phyloP scores from a whole-genome alignment of 345 rosid genomes.

The Brassica cretica region DNA sequence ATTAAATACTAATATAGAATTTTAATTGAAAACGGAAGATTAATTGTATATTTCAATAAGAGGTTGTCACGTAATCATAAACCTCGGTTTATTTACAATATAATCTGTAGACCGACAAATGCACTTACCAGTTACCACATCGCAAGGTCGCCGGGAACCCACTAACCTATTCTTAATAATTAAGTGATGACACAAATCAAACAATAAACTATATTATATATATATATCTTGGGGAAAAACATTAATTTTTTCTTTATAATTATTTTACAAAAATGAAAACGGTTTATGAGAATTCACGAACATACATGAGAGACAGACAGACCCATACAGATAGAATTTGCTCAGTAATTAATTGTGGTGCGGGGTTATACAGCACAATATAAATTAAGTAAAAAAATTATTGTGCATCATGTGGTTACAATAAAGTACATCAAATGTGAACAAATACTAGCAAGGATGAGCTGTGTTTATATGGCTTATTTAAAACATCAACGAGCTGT shows the following conservation, averaged over 20 bases:
- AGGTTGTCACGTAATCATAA: background rate
- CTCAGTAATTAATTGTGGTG: background rate
- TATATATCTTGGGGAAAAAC: background rate
- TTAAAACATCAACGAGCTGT: constrained; percentile 25
- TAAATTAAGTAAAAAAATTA: constrained; percentile 2
- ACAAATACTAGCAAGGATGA: constrained; percentile 16
- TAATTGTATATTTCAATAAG: background rate
- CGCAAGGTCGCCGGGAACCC: background rate
- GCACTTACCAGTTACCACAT: background rate
- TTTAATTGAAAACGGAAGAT: too few species aligned
- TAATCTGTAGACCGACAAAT: background rate
- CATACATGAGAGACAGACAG: background rate
- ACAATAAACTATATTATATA: background rate
- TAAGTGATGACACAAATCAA: background rate
- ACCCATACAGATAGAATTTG: background rate
- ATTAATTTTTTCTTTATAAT: background rate
- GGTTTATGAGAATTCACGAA: background rate
- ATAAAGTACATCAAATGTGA: constrained; percentile 5
- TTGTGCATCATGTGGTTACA: background rate
- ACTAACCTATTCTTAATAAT: background rate
- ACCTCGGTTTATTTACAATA: background rate
- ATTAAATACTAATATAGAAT: too few species aligned
- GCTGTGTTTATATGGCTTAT: constrained; percentile 4
- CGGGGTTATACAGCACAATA: background rate
- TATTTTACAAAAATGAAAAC: background rate